Conservation (phyloP, 768 basidiomycete genomes). For the Rhizopogon vesiculosus region DNA sequence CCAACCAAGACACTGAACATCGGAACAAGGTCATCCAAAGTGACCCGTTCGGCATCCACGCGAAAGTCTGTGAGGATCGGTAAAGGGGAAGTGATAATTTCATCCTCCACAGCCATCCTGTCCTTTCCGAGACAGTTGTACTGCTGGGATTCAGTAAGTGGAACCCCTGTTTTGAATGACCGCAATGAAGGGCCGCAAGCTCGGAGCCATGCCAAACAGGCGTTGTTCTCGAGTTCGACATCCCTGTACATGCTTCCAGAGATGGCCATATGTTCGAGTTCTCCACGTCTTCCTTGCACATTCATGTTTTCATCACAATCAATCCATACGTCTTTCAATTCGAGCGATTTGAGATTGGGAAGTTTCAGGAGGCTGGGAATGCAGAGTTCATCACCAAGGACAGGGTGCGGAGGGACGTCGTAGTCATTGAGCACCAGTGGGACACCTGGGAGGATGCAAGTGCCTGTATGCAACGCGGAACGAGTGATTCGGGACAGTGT, state of each 20-base stretch:
- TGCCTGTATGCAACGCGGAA: slow-evolving; percentile 61
- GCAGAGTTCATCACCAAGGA: slow-evolving; percentile 50
- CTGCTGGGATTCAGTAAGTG: slow-evolving; percentile 14
- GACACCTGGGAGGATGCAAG: slow-evolving; percentile 35
- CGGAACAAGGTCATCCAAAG: slow-evolving; percentile 15
- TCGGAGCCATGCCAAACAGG: slow-evolving; percentile 20
- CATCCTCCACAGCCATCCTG: background rate
- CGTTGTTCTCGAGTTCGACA: slow-evolving; percentile 13
- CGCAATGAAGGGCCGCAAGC: slow-evolving; percentile 16
- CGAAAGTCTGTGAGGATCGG: slow-evolving; percentile 17
- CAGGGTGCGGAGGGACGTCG: slow-evolving; percentile 51
- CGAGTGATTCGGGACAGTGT: slow-evolving; percentile 61
- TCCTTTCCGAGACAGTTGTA: background rate
- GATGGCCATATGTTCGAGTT: slow-evolving; percentile 18
- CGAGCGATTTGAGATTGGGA: slow-evolving; percentile 54
- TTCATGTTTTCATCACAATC: slow-evolving; percentile 30
- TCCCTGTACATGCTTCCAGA: slow-evolving; percentile 27
- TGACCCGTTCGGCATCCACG: slow-evolving; percentile 22
- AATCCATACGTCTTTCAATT: slow-evolving; percentile 67
- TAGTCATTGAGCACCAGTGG: slow-evolving; percentile 60
- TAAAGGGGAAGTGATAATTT: background rate
- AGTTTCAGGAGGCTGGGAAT: slow-evolving; percentile 66
- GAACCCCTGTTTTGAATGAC: slow-evolving; percentile 16
- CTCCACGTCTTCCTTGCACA: slow-evolving; percentile 5
- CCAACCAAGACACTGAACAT: slow-evolving; percentile 14